Evolutionary conservation across 768 basidiomycete species (phyloP).

Genomic region (Leucosporidium scottii): DNA sequence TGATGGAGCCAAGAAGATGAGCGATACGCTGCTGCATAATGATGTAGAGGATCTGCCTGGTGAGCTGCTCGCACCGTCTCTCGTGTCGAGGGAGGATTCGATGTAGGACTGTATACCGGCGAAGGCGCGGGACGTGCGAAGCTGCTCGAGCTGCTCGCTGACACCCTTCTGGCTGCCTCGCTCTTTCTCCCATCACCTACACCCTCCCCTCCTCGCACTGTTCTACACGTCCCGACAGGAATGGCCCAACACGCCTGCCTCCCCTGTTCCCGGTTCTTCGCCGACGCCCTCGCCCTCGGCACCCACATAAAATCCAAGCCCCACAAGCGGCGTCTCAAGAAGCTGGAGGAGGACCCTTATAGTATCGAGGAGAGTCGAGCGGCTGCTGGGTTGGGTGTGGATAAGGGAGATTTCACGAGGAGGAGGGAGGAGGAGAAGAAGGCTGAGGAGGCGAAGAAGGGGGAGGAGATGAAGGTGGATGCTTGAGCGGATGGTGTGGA

Average conservation of each 20-base stretch:
- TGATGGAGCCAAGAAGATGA: slow-evolving; percentile 21
- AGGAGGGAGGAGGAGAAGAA: slow-evolving; percentile 24
- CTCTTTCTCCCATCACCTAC: background rate
- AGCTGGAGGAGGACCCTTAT: slow-evolving; percentile 32
- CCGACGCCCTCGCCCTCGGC: slow-evolving; percentile 22
- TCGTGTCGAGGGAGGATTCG: no score
- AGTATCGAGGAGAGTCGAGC: slow-evolving; percentile 25
- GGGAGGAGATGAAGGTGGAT: background rate
- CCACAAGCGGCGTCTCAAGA: slow-evolving; percentile 32
- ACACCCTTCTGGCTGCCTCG: background rate
- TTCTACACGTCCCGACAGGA: slow-evolving; percentile 9
- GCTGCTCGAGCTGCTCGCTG: no score
- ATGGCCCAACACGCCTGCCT: slow-evolving; percentile 28
- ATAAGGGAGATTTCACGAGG: slow-evolving; percentile 28
- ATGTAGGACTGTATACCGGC: no score
- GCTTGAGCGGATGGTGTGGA: background rate
- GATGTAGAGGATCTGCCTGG: slow-evolving; percentile 33
- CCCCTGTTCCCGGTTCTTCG: slow-evolving; percentile 31
- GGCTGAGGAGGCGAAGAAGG: background rate
- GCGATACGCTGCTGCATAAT: slow-evolving; percentile 22
- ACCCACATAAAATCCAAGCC: slow-evolving; percentile 27
- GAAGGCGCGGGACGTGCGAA: no score
- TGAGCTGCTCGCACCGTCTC: slow-evolving; percentile 4
- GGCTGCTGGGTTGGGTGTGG: slow-evolving; percentile 25
- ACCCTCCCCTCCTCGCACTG: background rate